These are phyloP conservation scores for Pseudopyrenochaeta lycopersici DNA, from an alignment of 2,329 filamentous ascomycete species.

Conservation along the genomic window DNA sequence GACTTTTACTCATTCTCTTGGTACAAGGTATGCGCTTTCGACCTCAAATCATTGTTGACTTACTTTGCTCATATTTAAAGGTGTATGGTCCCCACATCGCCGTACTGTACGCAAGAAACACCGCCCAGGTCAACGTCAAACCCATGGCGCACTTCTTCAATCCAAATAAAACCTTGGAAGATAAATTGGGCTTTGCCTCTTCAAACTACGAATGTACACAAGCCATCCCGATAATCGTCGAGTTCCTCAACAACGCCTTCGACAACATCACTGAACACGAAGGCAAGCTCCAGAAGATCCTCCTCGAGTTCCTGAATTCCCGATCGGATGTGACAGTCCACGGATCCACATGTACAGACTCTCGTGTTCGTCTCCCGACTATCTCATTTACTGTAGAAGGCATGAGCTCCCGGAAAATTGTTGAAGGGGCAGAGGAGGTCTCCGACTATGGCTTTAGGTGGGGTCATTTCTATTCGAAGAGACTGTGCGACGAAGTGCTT, in stretches of 20 bases:
- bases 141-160: conserved; percentile 76
- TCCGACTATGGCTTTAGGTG: conserved; percentile 70
- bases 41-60: too few species aligned
- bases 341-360: conserved; percentile 62
- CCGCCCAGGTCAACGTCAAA: conserved; percentile 64
- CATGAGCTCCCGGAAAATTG: conserved; percentile 64
- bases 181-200: conserved; percentile 74
- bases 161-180: conserved; percentile 63
- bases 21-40: conserved; percentile 68
- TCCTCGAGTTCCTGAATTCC: conserved; percentile 67
- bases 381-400: conserved; percentile 73
- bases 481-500: conserved; percentile 68
- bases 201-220: conserved; percentile 76
- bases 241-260: conserved; percentile 64
- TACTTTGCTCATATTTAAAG: conserved; percentile 24
- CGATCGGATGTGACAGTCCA: conserved; percentile 65
- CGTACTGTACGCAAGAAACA: conserved; percentile 71
- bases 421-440: conserved; percentile 68
- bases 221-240: conserved; percentile 67
- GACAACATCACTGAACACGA: conserved; percentile 66
- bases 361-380: conserved; percentile 66
- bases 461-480: conserved; percentile 74
- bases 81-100: conserved; percentile 80
- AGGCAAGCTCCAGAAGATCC: conserved; percentile 63
- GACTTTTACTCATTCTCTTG: conserved; percentile 83